A percentile compares a stretch with the other conserved stretches of the same genome.
phyloP scores from a whole-genome alignment of 306 rosid genomes.

The Nissolia schottii region DNA sequence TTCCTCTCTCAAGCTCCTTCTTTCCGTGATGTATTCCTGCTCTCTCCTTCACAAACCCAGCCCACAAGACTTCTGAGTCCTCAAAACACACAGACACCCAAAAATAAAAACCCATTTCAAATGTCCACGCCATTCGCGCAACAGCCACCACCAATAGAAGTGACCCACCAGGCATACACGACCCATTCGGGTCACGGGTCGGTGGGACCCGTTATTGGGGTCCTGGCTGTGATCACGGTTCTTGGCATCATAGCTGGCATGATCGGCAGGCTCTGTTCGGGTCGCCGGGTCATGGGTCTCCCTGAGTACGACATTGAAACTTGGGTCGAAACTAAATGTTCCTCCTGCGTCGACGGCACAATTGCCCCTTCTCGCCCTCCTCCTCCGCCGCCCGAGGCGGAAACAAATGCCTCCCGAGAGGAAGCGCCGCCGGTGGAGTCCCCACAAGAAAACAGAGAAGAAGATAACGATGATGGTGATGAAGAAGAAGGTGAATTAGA shows the following conservation, averaged over 20 bases:
- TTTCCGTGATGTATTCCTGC: not conserved
- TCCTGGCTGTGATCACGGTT: slow-evolving; percentile 63
- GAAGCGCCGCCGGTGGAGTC: slow-evolving; percentile 15
- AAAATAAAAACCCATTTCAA: not conserved
- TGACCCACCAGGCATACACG: slow-evolving; percentile 49
- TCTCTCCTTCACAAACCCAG: not conserved
- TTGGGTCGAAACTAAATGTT: slow-evolving; percentile 80
- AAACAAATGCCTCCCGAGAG: not conserved
- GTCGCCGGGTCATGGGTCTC: slow-evolving; percentile 70
- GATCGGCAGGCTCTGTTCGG: slow-evolving; percentile 85
- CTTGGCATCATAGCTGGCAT: slow-evolving; percentile 73
- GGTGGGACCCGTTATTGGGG: slow-evolving; percentile 74
- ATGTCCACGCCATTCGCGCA: slow-evolving; percentile 52
- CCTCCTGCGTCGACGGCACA: slow-evolving; percentile 71
- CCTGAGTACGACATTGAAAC: slow-evolving; percentile 60
- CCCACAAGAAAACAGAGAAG: slow-evolving; percentile 45
- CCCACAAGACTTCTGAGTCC: not conserved
- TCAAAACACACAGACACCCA: not conserved
- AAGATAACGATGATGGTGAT: slow-evolving; percentile 5
- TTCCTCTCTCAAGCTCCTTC: not conserved
- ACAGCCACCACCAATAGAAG: slow-evolving; percentile 39
- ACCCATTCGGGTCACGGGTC: slow-evolving; percentile 59
- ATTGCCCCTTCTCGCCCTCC: slow-evolving; percentile 36
- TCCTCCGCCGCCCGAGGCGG: not conserved
- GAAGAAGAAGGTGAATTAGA: slow-evolving; percentile 14